Evolutionary conservation across 139 green algal species (phyloP).

Genomic region (Zygnema circumcarinatum): DNA sequence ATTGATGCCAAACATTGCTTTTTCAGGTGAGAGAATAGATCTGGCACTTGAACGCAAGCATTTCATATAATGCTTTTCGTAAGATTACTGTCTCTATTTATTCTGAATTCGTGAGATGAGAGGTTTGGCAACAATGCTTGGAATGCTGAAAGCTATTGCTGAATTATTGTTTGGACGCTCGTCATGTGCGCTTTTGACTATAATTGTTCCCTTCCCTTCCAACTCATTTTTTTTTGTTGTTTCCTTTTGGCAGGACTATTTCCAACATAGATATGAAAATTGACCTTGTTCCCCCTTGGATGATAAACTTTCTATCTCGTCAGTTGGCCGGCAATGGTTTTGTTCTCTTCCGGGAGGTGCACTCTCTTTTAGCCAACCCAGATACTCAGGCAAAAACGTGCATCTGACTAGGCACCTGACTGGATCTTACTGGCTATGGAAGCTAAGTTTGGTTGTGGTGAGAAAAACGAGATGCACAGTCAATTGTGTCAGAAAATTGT

Average conservation of each 20-base stretch:
- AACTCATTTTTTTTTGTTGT: too few species aligned
- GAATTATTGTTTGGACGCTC: too few species aligned
- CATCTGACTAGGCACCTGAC: too few species aligned
- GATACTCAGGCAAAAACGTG: too few species aligned
- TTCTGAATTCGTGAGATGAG: too few species aligned
- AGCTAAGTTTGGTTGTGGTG: not conserved
- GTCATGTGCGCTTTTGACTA: too few species aligned
- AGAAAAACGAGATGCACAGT: not conserved
- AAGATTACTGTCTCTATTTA: too few species aligned
- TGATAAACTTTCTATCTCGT: slow-evolving; percentile 57
- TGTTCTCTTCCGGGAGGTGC: slow-evolving; percentile 36
- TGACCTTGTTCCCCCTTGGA: slow-evolving; percentile 24
- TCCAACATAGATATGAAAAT: slow-evolving; percentile 50
- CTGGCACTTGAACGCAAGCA: too few species aligned
- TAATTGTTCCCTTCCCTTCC: too few species aligned
- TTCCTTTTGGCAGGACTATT: slow-evolving; percentile 27
- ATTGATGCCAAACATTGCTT: slow-evolving; percentile 24
- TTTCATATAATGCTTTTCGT: too few species aligned
- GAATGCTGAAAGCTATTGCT: too few species aligned
- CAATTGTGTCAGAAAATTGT: not conserved
- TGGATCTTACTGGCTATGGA: not conserved
- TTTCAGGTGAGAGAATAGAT: slow-evolving; percentile 16
- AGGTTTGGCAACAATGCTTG: too few species aligned
- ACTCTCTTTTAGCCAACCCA: not conserved
- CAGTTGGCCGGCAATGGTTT: slow-evolving; percentile 40